phyloP scores from a whole-genome alignment of 305 asterid species.

The Rubia peregrina region DNA sequence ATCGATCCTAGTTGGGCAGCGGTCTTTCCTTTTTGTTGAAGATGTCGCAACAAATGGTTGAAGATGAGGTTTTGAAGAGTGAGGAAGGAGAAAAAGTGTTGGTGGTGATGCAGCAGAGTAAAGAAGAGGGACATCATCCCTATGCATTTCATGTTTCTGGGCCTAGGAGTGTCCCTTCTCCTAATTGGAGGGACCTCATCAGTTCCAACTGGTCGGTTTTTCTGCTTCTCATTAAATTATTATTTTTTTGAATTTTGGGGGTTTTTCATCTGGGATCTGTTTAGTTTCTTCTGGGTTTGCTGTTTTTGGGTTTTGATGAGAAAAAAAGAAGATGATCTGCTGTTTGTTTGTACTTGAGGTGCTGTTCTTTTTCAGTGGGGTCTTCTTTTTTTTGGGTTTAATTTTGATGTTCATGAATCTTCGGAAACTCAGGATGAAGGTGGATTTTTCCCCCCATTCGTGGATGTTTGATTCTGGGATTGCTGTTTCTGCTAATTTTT shows the following conservation, averaged over 20 bases:
- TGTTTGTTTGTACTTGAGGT: not conserved
- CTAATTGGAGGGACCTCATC: slow-evolving; percentile 84
- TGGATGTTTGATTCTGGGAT: not conserved
- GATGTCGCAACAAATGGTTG: slow-evolving; percentile 36
- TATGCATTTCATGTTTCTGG: slow-evolving; percentile 91
- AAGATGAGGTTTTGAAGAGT: slow-evolving; percentile 33
- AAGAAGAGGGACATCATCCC: slow-evolving; percentile 39
- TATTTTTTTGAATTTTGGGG: not conserved
- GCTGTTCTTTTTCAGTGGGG: not conserved
- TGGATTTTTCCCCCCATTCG: not conserved
- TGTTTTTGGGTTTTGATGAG: not conserved
- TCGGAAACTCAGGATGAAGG: not conserved
- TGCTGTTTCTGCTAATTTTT: not conserved
- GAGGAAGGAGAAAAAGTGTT: slow-evolving; percentile 25
- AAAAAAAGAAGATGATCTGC: not conserved
- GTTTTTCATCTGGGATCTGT: not conserved
- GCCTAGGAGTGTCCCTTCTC: slow-evolving; percentile 82
- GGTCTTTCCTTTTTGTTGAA: not conserved
- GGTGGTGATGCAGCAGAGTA: slow-evolving; percentile 13
- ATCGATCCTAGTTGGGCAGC: slow-evolving; percentile 3
- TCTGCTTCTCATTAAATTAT: not conserved
- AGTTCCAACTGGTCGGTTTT: slow-evolving; percentile 59
- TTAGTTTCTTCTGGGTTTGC: not conserved
- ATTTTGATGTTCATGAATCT: not conserved
- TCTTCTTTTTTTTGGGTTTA: not conserved